Conservation (phyloP, 2,329 filamentous ascomycete species). For the Aureobasidium lini region DNA sequence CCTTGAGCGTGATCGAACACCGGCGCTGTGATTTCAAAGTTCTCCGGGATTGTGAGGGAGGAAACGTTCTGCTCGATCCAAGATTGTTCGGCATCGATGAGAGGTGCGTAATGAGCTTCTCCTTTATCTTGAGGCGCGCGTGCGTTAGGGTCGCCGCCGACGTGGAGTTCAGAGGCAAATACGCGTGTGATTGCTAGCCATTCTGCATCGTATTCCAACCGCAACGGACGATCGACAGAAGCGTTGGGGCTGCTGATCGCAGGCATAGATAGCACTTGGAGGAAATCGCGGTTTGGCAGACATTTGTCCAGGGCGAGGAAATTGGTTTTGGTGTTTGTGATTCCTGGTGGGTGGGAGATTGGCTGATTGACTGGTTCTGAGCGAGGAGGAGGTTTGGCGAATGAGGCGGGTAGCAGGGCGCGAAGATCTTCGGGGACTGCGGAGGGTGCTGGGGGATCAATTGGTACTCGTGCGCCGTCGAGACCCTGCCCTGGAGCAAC, state of each 20-base stretch:
- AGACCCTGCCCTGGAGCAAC: constrained; percentile 20
- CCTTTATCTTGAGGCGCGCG: constrained; percentile 54
- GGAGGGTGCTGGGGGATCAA: constrained; percentile 16
- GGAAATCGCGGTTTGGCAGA: constrained; percentile 67
- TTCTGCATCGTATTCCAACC: constrained; percentile 78
- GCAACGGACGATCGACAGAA: constrained; percentile 42
- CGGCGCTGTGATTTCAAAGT: constrained; percentile 72
- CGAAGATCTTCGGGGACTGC: constrained; percentile 58
- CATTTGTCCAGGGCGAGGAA: constrained; percentile 94
- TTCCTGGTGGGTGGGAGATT: constrained; percentile 60
- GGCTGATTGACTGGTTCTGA: constrained; percentile 37
- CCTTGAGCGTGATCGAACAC: constrained; percentile 54
- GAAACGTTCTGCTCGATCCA: constrained; percentile 77
- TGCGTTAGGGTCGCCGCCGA: constrained; percentile 53
- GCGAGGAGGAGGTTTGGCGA: constrained; percentile 38
- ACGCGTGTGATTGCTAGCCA: constrained; percentile 90
- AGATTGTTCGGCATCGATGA: constrained; percentile 61
- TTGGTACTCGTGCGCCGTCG: constrained; percentile 21
- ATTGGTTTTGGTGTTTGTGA: constrained; percentile 69
- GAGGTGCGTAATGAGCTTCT: constrained; percentile 57
- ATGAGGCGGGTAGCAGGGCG: constrained; percentile 69
- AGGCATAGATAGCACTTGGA: constrained; percentile 65
- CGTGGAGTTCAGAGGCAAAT: constrained; percentile 57
- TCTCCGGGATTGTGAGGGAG: constrained; percentile 63
- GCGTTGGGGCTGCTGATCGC: constrained; percentile 32